phyloP scores from a whole-genome alignment of 805 yeast genomes.

The Saccharomyces mikatae region DNA sequence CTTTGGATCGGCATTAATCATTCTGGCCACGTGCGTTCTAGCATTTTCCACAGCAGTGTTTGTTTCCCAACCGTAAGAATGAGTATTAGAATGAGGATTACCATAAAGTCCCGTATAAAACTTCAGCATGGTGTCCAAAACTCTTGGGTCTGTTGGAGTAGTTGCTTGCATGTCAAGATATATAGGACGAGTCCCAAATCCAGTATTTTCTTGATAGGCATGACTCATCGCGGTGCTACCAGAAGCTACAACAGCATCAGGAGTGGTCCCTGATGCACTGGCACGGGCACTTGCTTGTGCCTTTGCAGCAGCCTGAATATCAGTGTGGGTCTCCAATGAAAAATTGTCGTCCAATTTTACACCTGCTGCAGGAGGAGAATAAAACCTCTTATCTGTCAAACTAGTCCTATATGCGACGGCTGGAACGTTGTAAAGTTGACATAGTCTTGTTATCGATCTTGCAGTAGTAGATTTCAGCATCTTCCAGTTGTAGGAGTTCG shows the following conservation, averaged over 20 bases:
- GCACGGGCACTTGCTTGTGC: constrained; percentile 25
- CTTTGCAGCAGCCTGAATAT: constrained; percentile 26
- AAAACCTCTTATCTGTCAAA: neutral
- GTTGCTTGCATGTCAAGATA: constrained; percentile 98
- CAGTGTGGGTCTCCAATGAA: constrained; percentile 28
- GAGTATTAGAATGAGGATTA: constrained; percentile 96
- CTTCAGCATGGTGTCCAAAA: constrained; percentile 76
- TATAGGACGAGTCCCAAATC: constrained; percentile 75
- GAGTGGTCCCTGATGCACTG: constrained; percentile 9
- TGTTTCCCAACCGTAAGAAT: constrained; percentile 98
- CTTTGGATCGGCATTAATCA: constrained; percentile 89
- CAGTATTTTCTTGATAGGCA: constrained; percentile 34
- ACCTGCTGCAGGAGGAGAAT: constrained; percentile 21
- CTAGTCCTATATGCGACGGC: neutral
- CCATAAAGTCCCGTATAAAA: constrained; percentile 92
- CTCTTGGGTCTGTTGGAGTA: constrained; percentile 96
- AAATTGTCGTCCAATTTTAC: constrained; percentile 21
- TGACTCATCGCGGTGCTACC: constrained; percentile 30
- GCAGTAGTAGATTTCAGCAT: constrained; percentile 6
- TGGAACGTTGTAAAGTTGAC: neutral
- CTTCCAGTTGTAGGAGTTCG: neutral
- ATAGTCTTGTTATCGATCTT: constrained; percentile 1
- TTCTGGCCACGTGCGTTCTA: constrained; percentile 68
- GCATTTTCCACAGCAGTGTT: constrained; percentile 86
- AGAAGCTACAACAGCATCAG: constrained; percentile 15